Evolutionary conservation across 495 filamentous ascomycete genomes (phyloP).

Genomic region (Pyronema domesticum): DNA sequence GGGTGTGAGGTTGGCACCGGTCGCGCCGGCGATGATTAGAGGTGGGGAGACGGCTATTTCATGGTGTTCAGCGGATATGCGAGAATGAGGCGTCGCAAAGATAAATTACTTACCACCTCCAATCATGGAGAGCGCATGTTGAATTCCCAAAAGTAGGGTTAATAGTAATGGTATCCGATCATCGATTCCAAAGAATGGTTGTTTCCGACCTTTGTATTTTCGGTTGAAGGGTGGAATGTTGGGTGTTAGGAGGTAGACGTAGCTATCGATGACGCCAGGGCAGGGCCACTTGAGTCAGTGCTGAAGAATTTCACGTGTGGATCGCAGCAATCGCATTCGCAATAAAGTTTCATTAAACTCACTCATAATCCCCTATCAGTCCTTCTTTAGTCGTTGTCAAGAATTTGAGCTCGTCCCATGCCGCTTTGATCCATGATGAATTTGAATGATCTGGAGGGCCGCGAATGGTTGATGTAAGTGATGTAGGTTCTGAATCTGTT

Average conservation of each 20-base stretch:
- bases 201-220: conserved; percentile 27
- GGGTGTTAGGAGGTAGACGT: conserved; percentile 29
- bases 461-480: too few species aligned
- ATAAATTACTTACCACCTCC: conserved; percentile 16
- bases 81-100: too few species aligned
- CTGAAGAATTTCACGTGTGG: not conserved
- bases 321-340: not conserved
- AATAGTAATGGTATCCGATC: conserved; percentile 26
- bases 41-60: conserved; percentile 27
- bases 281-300: not conserved
- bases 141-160: conserved; percentile 27
- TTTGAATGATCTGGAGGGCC: not conserved
- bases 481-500: too few species aligned
- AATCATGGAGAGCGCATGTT: conserved; percentile 27
- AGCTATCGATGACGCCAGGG: conserved; percentile 11
- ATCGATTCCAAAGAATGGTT: conserved; percentile 29
- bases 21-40: conserved; percentile 25
- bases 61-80: too few species aligned
- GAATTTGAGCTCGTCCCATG: conserved; percentile 26
- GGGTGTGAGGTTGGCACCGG: conserved; percentile 26
- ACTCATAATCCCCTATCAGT: conserved; percentile 28
- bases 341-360: conserved; percentile 4
- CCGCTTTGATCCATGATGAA: not conserved
- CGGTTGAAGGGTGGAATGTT: conserved; percentile 28
- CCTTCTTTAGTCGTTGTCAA: conserved; percentile 26